Base-by-base conservation (phyloP, 2,329 filamentous ascomycete genomes). In the Colletotrichum graminicola region DNA sequence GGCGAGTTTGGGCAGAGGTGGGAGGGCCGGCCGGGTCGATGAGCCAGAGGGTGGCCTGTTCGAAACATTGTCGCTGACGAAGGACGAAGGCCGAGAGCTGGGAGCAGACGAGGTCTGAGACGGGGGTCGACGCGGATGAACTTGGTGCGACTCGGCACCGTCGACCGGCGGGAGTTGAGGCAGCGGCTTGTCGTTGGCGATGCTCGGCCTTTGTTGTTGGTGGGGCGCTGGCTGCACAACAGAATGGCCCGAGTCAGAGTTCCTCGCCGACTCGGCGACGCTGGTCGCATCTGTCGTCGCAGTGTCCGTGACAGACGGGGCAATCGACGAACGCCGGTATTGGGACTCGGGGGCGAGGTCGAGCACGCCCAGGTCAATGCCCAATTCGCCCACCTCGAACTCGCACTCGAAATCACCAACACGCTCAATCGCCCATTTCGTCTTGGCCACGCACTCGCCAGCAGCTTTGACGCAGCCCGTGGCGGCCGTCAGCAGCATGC, bases 351-450 rank as follows among this genome's bases (percentile, higher is more conserved):
- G 78, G n/a, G 81, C 78, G 10, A 81, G 76, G 65, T 88, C 84
- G 56, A 90, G 80, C n/a, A 86, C 80, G 21, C 79, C 81, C 36
- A 90, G 79, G 73, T 90, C 88, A 62, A 91, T 85, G 10, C 86
- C 87, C 34, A 93, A 81, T 73, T 78, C 80, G 23, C 82, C 83
- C 47, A 83, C 78, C 75, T 92, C 90, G 66, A 93, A 86, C 79
- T 97, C 94, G 75, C 95, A 90, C 80, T 97, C 94, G 75, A 97
- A 97, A 80, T 97, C 95, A 26, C 95, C 94, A 74, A 96, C 94
- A 72, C 92, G 89, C 81, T 97, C 94, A 69, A 99, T 92, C 55
- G 97, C 90, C 78, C 90, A 87, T 76, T 94, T 94, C 14, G 95
- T 92, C 82, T 95, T 95, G 8, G 93, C 91, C 26, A 97, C 93